Conservation (phyloP, 495 filamentous ascomycete species). For the Durotheca rogersii region DNA sequence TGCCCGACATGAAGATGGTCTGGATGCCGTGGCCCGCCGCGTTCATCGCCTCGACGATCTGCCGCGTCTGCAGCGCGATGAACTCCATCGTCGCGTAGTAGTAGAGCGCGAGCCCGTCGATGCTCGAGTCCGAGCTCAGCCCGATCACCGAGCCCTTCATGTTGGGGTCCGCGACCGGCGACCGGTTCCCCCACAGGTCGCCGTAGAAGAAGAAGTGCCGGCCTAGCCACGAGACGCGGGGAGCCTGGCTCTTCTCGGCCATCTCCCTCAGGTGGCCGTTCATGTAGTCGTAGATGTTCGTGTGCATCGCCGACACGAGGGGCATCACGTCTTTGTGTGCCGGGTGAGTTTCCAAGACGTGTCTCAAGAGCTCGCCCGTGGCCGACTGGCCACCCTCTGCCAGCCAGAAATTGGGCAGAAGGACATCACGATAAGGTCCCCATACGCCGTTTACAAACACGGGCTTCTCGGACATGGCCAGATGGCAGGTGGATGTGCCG, state of each 20-base stretch:
- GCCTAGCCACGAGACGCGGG: slow-evolving; percentile 76
- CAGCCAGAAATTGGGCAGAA: slow-evolving; percentile 90
- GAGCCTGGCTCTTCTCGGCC: slow-evolving; percentile 63
- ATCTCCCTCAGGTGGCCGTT: slow-evolving; percentile 84
- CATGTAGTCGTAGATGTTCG: slow-evolving; percentile 90
- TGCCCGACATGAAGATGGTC: slow-evolving; percentile 97
- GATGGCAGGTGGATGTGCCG: slow-evolving; percentile 94
- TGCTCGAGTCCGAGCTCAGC: slow-evolving; percentile 76
- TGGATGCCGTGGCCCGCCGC: slow-evolving; percentile 75
- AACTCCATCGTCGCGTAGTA: slow-evolving; percentile 97
- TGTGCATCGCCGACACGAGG: slow-evolving; percentile 71
- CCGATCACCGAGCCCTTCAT: slow-evolving; percentile 91
- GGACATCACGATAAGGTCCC: slow-evolving; percentile 93
- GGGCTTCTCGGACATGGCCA: slow-evolving; percentile 88
- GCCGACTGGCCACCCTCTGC: slow-evolving; percentile 95
- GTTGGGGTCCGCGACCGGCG: slow-evolving; percentile 83
- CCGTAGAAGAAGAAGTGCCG: slow-evolving; percentile 98
- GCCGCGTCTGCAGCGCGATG: slow-evolving; percentile 91
- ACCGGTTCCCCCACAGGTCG: slow-evolving; percentile 96
- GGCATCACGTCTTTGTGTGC: slow-evolving; percentile 76
- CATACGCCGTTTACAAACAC: slow-evolving; percentile 94
- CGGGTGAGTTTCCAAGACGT: slow-evolving; percentile 90
- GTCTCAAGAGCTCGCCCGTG: slow-evolving; percentile 89
- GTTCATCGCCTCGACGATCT: slow-evolving; percentile 95
- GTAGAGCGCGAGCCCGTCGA: slow-evolving; percentile 82